A percentile compares a stretch with the other conserved stretches of the same genome.
Conservation (phyloP, 2,329 filamentous ascomycete genomes). For the Coniochaeta sp. region DNA sequence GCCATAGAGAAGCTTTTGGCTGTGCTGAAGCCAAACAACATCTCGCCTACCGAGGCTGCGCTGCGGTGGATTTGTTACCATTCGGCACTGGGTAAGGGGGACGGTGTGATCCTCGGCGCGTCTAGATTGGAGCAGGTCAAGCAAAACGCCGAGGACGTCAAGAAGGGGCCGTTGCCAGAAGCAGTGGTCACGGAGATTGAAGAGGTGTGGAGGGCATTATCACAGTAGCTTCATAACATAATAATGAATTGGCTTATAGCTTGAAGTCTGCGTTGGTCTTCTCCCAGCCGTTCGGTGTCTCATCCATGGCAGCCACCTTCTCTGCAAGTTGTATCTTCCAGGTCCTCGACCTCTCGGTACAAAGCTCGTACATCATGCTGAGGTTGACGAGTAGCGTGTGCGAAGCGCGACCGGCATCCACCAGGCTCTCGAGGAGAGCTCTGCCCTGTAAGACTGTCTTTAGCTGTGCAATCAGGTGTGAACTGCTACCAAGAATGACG, state of each 20-base stretch:
- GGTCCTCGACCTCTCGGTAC: conserved; percentile 65
- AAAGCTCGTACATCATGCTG: conserved; percentile 85
- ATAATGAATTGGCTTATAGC: conserved; percentile 34
- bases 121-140: not conserved
- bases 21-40: conserved; percentile 5
- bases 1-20: conserved; percentile 1
- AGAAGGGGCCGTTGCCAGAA: not conserved
- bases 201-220: not conserved
- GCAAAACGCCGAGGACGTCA: not conserved
- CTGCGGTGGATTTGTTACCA: conserved; percentile 7
- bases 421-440: conserved; percentile 56
- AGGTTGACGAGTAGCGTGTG: conserved; percentile 83
- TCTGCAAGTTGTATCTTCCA: conserved; percentile 63
- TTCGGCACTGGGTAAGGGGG: conserved; percentile 2
- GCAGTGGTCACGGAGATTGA: not conserved
- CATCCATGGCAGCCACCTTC: conserved; percentile 53
- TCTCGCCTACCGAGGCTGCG: conserved; percentile 9
- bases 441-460: conserved; percentile 47
- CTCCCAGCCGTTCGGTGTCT: conserved; percentile 57
- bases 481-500: not conserved
- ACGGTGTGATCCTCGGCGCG: conserved; percentile 4
- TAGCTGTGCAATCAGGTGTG: conserved; percentile 10
- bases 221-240: not conserved
- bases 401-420: conserved; percentile 58
- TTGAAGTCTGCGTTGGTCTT: conserved; percentile 70